These are phyloP conservation scores for Trichoderma sp. DNA, from an alignment of 2,329 filamentous ascomycete genomes.

Conservation along the genomic window DNA sequence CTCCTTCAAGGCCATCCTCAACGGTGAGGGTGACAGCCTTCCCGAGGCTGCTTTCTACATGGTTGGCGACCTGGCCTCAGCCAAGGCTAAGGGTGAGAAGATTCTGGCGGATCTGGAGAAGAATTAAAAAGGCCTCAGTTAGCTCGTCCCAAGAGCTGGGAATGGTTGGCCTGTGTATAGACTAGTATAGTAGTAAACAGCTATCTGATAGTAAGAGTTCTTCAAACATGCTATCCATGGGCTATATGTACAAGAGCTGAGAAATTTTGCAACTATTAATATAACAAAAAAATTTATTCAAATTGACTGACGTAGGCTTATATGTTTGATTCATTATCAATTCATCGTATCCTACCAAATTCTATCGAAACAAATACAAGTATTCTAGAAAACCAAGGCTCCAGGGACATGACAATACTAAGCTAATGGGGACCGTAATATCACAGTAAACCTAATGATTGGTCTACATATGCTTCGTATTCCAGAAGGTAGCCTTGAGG, in stretches of 20 bases:
- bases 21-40: constrained; percentile 91
- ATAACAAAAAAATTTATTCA: constrained; percentile 4
- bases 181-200: constrained; percentile 38
- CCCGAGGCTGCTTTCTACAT: constrained; percentile 97
- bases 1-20: constrained; percentile 96
- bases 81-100: constrained; percentile 98
- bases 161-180: constrained; percentile 56
- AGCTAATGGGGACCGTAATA: background rate
- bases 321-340: background rate
- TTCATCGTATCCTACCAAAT: background rate
- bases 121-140: constrained; percentile 46
- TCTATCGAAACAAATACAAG: background rate
- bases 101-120: constrained; percentile 93
- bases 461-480: background rate
- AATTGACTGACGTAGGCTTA: background rate
- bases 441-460: background rate
- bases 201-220: constrained; percentile 18
- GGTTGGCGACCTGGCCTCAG: constrained; percentile 94
- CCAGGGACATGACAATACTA: background rate
- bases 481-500: background rate
- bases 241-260: constrained; percentile 12
- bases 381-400: background rate
- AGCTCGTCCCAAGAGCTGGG: constrained; percentile 40
- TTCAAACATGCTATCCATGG: constrained; percentile 16
- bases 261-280: constrained; percentile 15